phyloP scores from a whole-genome alignment of 2,329 filamentous ascomycete species.

The Kalmusia sp. region DNA sequence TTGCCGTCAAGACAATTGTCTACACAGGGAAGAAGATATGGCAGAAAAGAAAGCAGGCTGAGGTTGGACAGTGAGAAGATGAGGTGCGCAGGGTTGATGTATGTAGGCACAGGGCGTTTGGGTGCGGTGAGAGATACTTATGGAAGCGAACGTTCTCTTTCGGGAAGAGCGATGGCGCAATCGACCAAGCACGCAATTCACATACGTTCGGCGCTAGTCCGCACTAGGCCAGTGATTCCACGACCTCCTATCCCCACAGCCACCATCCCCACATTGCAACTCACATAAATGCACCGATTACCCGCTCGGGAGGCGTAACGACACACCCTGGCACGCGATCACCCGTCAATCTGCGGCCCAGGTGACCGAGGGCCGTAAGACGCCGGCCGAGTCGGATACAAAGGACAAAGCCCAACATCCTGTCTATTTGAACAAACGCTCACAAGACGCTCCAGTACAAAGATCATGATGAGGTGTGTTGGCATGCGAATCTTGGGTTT shows the following conservation, averaged over 20 bases:
- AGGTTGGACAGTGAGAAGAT: background rate
- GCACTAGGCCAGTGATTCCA: background rate
- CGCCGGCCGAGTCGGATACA: conserved; percentile 14
- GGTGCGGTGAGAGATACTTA: conserved; percentile 5
- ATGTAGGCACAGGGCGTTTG: background rate
- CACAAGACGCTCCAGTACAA: too few relatives aligned
- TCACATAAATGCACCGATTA: conserved; percentile 2
- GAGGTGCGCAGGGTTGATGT: background rate
- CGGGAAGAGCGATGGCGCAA: conserved; percentile 9
- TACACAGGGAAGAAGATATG: too few relatives aligned
- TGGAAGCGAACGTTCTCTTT: conserved; percentile 8
- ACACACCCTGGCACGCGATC: conserved; percentile 1
- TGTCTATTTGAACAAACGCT: too few relatives aligned
- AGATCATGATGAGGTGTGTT: too few relatives aligned
- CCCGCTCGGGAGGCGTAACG: background rate
- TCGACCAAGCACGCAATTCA: conserved; percentile 19
- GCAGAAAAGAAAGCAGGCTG: background rate
- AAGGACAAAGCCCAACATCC: conserved; percentile 7
- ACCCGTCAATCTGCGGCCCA: conserved; percentile 1
- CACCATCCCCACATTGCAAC: conserved; percentile 4
- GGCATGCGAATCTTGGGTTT: too few relatives aligned
- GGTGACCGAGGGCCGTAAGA: conserved; percentile 12
- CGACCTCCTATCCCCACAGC: background rate
- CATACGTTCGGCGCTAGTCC: conserved; percentile 8
- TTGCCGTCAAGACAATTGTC: background rate